Evolutionary conservation across 371 early-diverging fungal genomes (phyloP).

Genomic region (Vittaforma corneae): DNA sequence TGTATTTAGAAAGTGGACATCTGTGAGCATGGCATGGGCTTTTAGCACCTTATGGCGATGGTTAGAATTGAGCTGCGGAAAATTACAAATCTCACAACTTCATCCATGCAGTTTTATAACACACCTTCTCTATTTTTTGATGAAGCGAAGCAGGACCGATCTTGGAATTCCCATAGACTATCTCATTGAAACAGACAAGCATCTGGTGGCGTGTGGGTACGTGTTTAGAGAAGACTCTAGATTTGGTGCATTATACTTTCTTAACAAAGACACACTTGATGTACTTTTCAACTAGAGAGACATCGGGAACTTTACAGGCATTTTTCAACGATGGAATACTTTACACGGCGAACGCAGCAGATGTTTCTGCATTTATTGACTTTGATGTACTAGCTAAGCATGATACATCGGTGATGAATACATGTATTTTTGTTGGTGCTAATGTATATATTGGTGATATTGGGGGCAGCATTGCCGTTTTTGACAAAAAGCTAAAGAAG

Average conservation of each 20-base stretch:
- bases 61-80: no score
- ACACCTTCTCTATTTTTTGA: no score
- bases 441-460: conserved; percentile 17
- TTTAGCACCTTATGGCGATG: no score
- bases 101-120: no score
- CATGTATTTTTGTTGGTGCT: conserved; percentile 7
- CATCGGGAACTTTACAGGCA: conserved; percentile 13
- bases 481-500: background rate
- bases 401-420: conserved; percentile 23
- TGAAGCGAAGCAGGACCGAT: no score
- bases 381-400: background rate
- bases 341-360: conserved; percentile 16
- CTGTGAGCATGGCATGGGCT: no score
- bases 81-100: no score
- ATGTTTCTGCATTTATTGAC: background rate
- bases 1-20: no score
- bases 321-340: background rate
- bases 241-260: conserved; percentile 11
- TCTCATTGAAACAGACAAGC: conserved; percentile 4
- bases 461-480: conserved; percentile 18
- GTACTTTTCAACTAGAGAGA: conserved; percentile 13
- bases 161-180: no score
- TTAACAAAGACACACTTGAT: background rate
- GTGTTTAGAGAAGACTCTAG: background rate
- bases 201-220: conserved; percentile 6